Evolutionary conservation across 176 grass and related monocot species (phyloP), one percentile per base, ranked within the genome.

Genomic region (Oropetium thomaeum): DNA sequence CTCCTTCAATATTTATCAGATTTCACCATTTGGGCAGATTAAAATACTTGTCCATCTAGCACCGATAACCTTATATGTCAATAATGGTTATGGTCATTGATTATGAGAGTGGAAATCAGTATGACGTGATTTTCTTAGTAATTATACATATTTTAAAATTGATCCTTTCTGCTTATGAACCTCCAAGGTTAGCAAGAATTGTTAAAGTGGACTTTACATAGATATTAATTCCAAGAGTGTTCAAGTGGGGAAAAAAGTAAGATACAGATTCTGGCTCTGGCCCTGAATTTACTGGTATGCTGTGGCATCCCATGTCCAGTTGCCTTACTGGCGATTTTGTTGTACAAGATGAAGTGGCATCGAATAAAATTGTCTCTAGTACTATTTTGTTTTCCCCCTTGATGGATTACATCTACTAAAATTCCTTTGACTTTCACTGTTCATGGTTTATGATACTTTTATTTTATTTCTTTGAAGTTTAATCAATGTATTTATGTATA

Each of bases 361-460:
- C 26, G 10, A 3, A 34, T 74, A 1, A 57, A 69, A 7, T 73
- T 69, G 39, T 28, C 41, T 49, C 35, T 32, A 47, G 35, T 16
- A 57, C 34, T 70, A 0, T 55, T 44, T 54, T 37, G 12, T 38
- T 71, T 35, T 39, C 47, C 39, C 38, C 38, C 28, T 29, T 45
- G 43, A 6, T 66, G 27, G 71, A 13, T 32, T n/a, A n/a, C 63
- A 70, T 62, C 19, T 69, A 55, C 33, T 32, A 70, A 14, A 55
- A 12, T 72, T 74, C 9, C 55, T 54, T 54, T 17, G 40, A 11
- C 23, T 58, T 75, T 7, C 37, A 70, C 68, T 78, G 2, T 89
- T 12, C 8, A 67, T 70, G 20, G 6, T 78, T 37, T 61, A 37
- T 45, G 29, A 30, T 78, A 12, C 52, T 3, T 23, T 19, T 66